phyloP scores from a whole-genome alignment of 2,329 filamentous ascomycete species.

The Alternaria longipes region DNA sequence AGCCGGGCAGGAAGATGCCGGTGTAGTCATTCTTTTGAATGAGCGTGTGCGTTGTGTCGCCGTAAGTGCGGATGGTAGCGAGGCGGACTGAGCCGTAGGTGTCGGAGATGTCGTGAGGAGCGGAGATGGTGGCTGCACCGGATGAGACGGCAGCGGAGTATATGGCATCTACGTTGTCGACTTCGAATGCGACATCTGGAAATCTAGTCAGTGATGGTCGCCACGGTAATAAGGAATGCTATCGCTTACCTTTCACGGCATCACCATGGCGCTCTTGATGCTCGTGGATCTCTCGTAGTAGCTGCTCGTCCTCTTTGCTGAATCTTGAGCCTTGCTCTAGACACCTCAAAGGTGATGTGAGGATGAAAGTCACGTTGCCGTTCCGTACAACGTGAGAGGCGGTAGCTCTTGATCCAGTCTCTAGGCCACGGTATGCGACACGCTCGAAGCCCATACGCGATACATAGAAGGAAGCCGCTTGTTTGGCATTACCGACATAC shows the following conservation, averaged over 20 bases:
- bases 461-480: slow-evolving; percentile 89
- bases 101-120: slow-evolving; percentile 64
- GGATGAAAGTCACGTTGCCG: slow-evolving; percentile 79
- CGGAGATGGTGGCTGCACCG: slow-evolving; percentile 69
- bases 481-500: slow-evolving; percentile 97
- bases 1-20: slow-evolving; percentile 86
- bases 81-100: slow-evolving; percentile 73
- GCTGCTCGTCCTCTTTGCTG: slow-evolving; percentile 65
- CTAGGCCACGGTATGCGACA: slow-evolving; percentile 85
- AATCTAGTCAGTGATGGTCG: slow-evolving; percentile 13
- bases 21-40: slow-evolving; percentile 76
- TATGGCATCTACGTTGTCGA: slow-evolving; percentile 85
- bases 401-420: slow-evolving; percentile 82
- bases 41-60: slow-evolving; percentile 93
- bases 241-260: slow-evolving; percentile 72
- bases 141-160: slow-evolving; percentile 76
- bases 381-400: slow-evolving; percentile 87
- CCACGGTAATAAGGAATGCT: background rate
- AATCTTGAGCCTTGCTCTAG: slow-evolving; percentile 44
- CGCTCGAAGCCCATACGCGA: slow-evolving; percentile 85
- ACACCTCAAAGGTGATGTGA: slow-evolving; percentile 78
- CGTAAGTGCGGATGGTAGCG: slow-evolving; percentile 89
- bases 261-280: slow-evolving; percentile 91
- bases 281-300: slow-evolving; percentile 78
- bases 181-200: slow-evolving; percentile 88